Evolutionary conservation across 2,329 filamentous ascomycete species (phyloP), one percentile per base, ranked within the genome.

Genomic region (Emericellopsis atlantica): DNA sequence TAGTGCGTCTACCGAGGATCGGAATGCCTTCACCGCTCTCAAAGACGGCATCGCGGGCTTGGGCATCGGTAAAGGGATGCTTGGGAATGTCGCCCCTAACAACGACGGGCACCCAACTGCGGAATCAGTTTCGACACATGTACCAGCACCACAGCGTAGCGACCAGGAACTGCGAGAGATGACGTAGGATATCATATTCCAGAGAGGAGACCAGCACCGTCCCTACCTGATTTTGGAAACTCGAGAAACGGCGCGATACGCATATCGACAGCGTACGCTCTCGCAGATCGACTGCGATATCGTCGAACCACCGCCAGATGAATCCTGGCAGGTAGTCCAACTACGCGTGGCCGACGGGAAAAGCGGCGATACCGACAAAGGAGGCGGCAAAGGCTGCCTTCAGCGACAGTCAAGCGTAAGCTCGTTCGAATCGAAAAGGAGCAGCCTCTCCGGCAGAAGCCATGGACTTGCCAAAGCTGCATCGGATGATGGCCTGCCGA

Each of bases 1-100:
- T 15, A 71, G 66, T 45, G 57, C 60, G 2, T 71, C 67, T 26
- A 61, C 67, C 4, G 66, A 71, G 34, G 60, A 56, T 15, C 43
- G 62, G 1, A 62, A 58, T n/a, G 57, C 68, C 4, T 63, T 74
- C 43, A 52, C 66, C 5, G 55, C 62, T 14, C 60, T 74, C 21
- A 59, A 64, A 40, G 70, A 73, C 22, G 67, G 67, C 18, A 62
- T 74, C 14, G 61, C 62, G 2, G 62, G 63, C 14, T 49, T 75
- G 9, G 65, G 64, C 34, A 52, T 78, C 15, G 66, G 69, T n/a
- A 70, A 65, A 40, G 64, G 62, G 15, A 50, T 69, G 37, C 56
- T 70, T 33, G 52, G 58, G 39, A 56, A 53, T 36, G 47, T 61
- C 40, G 53, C 57, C 22, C 43, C 52, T 12, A 23, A 21, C 40